A percentile compares a stretch with the other conserved stretches of the same genome.
Conservation (phyloP, 305 asterid genomes). For the Fraxinus paxiana region DNA sequence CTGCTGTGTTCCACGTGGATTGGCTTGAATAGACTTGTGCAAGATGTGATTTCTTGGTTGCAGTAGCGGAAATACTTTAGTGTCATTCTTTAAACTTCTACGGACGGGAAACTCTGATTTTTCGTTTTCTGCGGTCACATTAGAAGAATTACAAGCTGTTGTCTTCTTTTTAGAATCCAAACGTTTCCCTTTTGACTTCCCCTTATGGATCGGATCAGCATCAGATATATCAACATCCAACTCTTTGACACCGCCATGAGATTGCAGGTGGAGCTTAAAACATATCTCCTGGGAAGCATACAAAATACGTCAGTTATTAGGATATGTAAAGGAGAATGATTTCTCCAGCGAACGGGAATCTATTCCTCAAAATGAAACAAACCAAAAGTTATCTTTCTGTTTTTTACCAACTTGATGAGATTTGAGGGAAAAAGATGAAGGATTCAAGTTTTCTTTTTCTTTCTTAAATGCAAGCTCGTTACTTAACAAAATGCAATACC, state of each 20-base stretch:
- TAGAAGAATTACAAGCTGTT: slow-evolving; percentile 22
- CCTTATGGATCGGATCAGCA: slow-evolving; percentile 23
- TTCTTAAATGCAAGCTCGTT: background rate
- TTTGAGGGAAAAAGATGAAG: background rate
- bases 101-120: slow-evolving; percentile 26
- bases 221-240: slow-evolving; percentile 20
- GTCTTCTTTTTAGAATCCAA: slow-evolving; percentile 30
- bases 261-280: slow-evolving; percentile 32
- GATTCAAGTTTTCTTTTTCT: background rate
- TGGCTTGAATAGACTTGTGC: slow-evolving; percentile 26
- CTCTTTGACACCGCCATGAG: slow-evolving; percentile 34
- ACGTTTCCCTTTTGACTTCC: slow-evolving; percentile 28
- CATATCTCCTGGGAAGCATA: slow-evolving; percentile 39
- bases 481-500: background rate
- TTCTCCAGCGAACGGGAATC: background rate
- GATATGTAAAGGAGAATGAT: background rate
- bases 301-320: background rate
- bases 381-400: background rate
- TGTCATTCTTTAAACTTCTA: slow-evolving; percentile 34
- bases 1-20: slow-evolving; percentile 23
- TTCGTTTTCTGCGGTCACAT: slow-evolving; percentile 27
- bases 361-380: background rate
- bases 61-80: slow-evolving; percentile 20
- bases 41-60: slow-evolving; percentile 24
- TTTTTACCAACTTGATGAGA: background rate